Evolutionary conservation across 768 basidiomycete species (phyloP), one percentile per base, ranked within the genome.

Genomic region (Suillus ampliporus): DNA sequence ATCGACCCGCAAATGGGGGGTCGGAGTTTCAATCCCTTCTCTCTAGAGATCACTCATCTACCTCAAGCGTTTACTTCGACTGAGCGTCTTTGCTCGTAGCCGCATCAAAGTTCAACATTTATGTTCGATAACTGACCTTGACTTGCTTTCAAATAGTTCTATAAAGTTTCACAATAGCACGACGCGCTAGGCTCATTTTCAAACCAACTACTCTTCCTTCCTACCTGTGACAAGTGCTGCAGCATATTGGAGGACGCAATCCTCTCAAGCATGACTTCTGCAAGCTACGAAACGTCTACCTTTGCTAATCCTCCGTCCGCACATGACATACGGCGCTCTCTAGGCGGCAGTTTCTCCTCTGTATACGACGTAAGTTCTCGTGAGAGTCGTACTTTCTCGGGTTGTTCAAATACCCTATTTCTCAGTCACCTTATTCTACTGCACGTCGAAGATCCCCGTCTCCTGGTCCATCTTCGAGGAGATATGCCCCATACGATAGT

Each of bases 401-500:
- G 54, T 60, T 19, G 28, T 61, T 61, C 58, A 61, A 38, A 58
- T 57, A 44, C 47, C 48, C 54, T 58, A 28, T 57, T 47, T 65
- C 21, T 40, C 68, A 67, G 68, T 69, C 67, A 66, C 54, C 61
- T 57, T 58, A 71, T 67, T 60, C 56, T 53, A 67, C 72, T 69
- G 64, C 73, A 65, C 82, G 80, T 66, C 82, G 82, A 60, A 80
- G 79, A 65, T 80, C 82, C 47, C 82, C 83, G 48, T 84, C 88
- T 56, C 83, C 86, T 54, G 76, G 77, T 43, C 68, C 83, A 38
- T 74, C 82, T 63, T 77, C 83, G 44, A 77, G 81, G 68, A 69
- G 71, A 61, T 78, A 74, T 61, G 50, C 67, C 17, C 68, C 81
- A 31, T 85, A 85, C 66, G 84, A 89, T 67, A 81, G 80, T 56